Percentiles rank a stretch among this genome's conserved stretches.
These are phyloP conservation scores for Floccularia luteovirens DNA, from an alignment of 768 basidiomycete genomes.

Conservation along the genomic window DNA sequence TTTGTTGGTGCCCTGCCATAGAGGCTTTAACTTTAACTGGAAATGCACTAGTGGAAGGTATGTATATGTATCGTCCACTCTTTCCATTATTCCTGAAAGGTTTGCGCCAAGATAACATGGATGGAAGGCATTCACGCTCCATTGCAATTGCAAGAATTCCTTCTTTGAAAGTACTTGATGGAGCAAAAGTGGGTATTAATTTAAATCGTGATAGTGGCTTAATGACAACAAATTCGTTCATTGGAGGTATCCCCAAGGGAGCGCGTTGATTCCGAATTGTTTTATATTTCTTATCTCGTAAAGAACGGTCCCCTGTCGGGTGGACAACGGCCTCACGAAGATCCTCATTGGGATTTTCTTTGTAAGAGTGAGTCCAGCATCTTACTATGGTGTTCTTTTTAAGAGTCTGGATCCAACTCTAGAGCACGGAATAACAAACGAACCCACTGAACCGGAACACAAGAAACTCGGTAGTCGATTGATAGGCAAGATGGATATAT, in stretches of 20 bases:
- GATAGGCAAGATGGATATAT: conserved; percentile 38
- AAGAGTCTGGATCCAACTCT: not conserved
- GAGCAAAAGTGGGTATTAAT: conserved; percentile 41
- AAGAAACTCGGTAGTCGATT: conserved; percentile 55
- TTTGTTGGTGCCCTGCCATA: conserved; percentile 62
- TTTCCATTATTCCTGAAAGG: conserved; percentile 1
- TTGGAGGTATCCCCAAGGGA: conserved; percentile 61
- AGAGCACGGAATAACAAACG: conserved; percentile 56
- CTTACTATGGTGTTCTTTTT: conserved; percentile 2
- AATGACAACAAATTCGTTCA: conserved; percentile 2
- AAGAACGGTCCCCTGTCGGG: conserved; percentile 35
- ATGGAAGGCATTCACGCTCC: conserved; percentile 39
- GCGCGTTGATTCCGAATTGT: conserved; percentile 74
- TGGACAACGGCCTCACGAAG: conserved; percentile 33
- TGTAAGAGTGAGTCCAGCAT: conserved; percentile 44
- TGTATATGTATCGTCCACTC: conserved; percentile 8
- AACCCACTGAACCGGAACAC: conserved; percentile 17
- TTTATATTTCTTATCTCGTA: conserved; percentile 66
- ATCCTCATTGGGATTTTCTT: conserved; percentile 62
- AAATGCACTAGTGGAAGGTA: conserved; percentile 60
- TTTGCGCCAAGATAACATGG: conserved; percentile 22
- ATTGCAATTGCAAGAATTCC: conserved; percentile 63
- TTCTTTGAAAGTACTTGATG: conserved; percentile 56
- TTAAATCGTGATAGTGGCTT: conserved; percentile 2
- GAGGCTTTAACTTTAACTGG: conserved; percentile 51